Evolutionary conservation across 805 yeast genomes (phyloP).

Genomic region (Brettanomyces anomalus): DNA sequence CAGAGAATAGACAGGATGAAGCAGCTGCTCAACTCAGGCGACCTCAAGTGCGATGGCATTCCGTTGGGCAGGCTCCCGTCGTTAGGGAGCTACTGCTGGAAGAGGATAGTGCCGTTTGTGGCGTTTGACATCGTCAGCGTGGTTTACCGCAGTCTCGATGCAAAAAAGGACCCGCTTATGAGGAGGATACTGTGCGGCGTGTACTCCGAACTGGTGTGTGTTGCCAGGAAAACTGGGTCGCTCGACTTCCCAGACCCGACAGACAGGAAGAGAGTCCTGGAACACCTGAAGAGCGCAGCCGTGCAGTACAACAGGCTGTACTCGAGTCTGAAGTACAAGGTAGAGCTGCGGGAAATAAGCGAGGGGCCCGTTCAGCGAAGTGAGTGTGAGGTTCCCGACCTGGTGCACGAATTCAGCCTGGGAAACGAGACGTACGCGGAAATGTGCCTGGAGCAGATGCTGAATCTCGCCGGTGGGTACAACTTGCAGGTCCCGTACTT

Average conservation of each 20-base stretch:
- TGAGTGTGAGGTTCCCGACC: not conserved
- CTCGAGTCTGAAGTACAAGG: not conserved
- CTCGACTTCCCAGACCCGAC: slow-evolving; percentile 19
- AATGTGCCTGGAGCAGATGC: slow-evolving; percentile 14
- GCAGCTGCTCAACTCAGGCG: not conserved
- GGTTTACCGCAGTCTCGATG: slow-evolving; percentile 14
- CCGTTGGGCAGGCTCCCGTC: slow-evolving; percentile 21
- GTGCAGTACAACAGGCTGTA: slow-evolving; percentile 16
- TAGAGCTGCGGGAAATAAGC: not conserved
- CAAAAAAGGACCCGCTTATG: slow-evolving; percentile 3
- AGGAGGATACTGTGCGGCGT: slow-evolving; percentile 11
- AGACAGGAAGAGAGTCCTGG: slow-evolving; percentile 8
- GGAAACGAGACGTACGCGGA: slow-evolving; percentile 5
- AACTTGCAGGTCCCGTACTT: slow-evolving; percentile 14
- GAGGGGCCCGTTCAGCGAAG: not conserved
- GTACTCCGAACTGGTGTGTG: slow-evolving; percentile 13
- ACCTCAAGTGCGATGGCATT: slow-evolving; percentile 6
- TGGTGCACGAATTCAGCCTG: not conserved
- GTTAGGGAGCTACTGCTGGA: slow-evolving; percentile 22
- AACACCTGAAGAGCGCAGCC: slow-evolving; percentile 11
- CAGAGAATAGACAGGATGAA: not conserved
- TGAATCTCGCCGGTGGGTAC: slow-evolving; percentile 8
- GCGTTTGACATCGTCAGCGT: slow-evolving; percentile 15
- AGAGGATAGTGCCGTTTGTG: slow-evolving; percentile 18
- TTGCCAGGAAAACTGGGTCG: slow-evolving; percentile 18